A percentile compares a stretch with the other conserved stretches of the same genome.
Evolutionary conservation across 306 rosid species (phyloP).

Genomic region (cucumber (Cucumis sativus)): Cucumber_9930_V3 NC_026655.2:433001-433500

Average conservation of each 20-base stretch:
- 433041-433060: not conserved
- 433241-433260: not conserved
- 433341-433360: slow-evolving; percentile 10
- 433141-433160: not conserved
- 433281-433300: slow-evolving; percentile 18
- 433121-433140: not conserved
- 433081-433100: not conserved
- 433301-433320: slow-evolving; percentile 23
- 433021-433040: not conserved
- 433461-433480: slow-evolving; percentile 51
- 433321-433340: slow-evolving; percentile 25
- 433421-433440: slow-evolving; percentile 14
- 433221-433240: not conserved
- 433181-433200: not conserved
- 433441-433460: slow-evolving; percentile 19
- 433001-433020: slow-evolving; percentile 2
- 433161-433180: not conserved
- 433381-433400: not conserved
- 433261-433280: slow-evolving; percentile 12
- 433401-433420: not conserved
- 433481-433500: slow-evolving; percentile 26
- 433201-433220: slow-evolving; percentile 6
- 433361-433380: not conserved
- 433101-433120: not conserved
- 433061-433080: not conserved